Percentiles rank a stretch among this genome's conserved stretches.
phyloP scores from a whole-genome alignment of 108 stramenopile species.

The Epithemia pelagica region DNA sequence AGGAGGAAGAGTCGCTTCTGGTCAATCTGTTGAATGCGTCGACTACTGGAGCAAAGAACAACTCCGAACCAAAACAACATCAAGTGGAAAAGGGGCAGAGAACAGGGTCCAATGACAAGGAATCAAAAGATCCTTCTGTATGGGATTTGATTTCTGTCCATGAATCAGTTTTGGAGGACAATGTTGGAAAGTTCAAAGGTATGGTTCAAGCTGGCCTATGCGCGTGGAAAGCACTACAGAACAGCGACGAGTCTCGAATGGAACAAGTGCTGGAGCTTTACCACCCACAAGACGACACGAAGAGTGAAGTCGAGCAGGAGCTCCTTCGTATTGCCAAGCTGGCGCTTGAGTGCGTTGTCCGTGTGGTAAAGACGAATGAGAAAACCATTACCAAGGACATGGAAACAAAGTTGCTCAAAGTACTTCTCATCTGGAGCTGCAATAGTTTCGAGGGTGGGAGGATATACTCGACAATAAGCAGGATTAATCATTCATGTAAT shows the following conservation, averaged over 20 bases:
- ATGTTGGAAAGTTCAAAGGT: constrained; percentile 41
- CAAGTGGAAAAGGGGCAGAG: neutral
- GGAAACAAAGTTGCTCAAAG: constrained; percentile 19
- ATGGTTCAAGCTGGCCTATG: constrained; percentile 60
- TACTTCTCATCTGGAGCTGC: constrained; percentile 67
- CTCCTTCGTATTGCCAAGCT: constrained; percentile 34
- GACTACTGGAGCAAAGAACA: neutral
- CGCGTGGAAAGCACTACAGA: constrained; percentile 16
- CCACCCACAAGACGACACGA: constrained; percentile 28
- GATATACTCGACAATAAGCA: constrained; percentile 47
- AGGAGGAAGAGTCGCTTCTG: constrained; percentile 10
- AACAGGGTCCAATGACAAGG: constrained; percentile 9
- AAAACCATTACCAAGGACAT: constrained; percentile 6
- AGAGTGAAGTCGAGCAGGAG: constrained; percentile 18
- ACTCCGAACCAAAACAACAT: neutral
- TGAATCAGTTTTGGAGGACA: constrained; percentile 9
- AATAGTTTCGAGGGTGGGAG: constrained; percentile 80
- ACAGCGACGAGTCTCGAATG: constrained; percentile 11
- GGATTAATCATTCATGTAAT: constrained; percentile 77
- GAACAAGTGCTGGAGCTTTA: constrained; percentile 45
- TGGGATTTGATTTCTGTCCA: constrained; percentile 9
- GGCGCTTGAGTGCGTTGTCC: constrained; percentile 35
- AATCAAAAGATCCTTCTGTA: too few species aligned
- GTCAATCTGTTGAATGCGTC: neutral
- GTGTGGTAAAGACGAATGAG: constrained; percentile 17